Conservation (phyloP, 1,284 basidiomycete genomes). For the Vanrija humicola region DNA sequence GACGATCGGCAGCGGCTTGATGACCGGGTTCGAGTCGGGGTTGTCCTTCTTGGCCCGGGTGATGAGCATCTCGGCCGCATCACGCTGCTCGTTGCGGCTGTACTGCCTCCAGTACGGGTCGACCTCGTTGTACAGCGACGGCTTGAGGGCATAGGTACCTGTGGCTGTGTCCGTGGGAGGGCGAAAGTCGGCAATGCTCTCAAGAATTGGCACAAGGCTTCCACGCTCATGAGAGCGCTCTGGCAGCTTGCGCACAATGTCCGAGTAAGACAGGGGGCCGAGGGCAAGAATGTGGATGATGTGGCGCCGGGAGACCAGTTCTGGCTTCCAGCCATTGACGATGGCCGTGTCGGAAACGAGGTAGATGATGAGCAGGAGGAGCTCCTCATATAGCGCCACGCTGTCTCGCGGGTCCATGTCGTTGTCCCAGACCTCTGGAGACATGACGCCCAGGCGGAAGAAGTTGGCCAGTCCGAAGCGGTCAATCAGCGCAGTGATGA, state of each 20-base stretch:
- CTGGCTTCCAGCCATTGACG: constrained; percentile 66
- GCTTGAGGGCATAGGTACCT: constrained; percentile 82
- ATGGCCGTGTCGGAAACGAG: constrained; percentile 78
- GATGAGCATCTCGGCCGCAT: constrained; percentile 78
- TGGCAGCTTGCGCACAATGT: constrained; percentile 84
- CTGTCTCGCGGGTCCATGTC: constrained; percentile 47
- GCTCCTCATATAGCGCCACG: constrained; percentile 85
- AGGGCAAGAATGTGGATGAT: constrained; percentile 88
- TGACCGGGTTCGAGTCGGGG: constrained; percentile 60
- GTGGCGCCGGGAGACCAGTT: constrained; percentile 70
- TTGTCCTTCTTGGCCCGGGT: constrained; percentile 59
- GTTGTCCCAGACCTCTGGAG: constrained; percentile 27
- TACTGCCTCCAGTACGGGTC: constrained; percentile 97
- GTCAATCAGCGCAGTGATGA: constrained; percentile 82
- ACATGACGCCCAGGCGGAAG: constrained; percentile 59
- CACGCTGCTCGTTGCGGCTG: constrained; percentile 88
- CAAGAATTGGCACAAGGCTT: constrained; percentile 75
- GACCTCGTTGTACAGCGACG: constrained; percentile 78
- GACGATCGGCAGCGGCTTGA: constrained; percentile 66
- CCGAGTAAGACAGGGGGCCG: constrained; percentile 83
- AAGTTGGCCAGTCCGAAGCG: constrained; percentile 78
- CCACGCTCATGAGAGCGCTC: constrained; percentile 84
- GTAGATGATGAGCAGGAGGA: constrained; percentile 81
- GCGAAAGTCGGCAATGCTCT: constrained; percentile 76
- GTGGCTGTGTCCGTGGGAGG: constrained; percentile 66